These are phyloP conservation scores for Myrica gale DNA, from an alignment of 306 rosid species.

Conservation along the genomic window DNA sequence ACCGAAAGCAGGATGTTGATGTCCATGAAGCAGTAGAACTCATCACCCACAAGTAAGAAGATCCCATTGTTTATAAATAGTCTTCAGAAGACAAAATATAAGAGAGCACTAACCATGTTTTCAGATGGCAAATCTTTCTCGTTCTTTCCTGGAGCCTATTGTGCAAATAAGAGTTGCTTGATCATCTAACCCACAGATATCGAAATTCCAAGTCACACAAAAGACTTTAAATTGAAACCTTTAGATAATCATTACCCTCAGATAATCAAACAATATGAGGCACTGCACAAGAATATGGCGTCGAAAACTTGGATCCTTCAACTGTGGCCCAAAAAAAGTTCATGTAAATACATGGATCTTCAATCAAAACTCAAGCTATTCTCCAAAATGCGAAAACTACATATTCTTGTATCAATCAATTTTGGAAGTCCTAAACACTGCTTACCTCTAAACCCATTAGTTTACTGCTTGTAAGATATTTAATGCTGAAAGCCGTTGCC, in stretches of 20 bases:
- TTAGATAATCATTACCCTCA: conserved; percentile 59
- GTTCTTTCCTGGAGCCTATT: conserved; percentile 85
- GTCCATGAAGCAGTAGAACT: not conserved
- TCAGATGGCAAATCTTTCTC: conserved; percentile 90
- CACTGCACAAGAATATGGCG: conserved; percentile 95
- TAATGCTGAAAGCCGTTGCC: conserved; percentile 83
- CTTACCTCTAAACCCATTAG: conserved; percentile 93
- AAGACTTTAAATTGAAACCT: conserved; percentile 2
- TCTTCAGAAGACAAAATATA: not conserved
- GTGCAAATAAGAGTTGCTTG: conserved; percentile 31
- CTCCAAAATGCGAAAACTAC: conserved; percentile 9
- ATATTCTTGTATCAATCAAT: conserved; percentile 9
- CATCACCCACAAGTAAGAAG: not conserved
- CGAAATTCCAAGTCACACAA: not conserved
- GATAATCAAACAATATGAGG: conserved; percentile 85
- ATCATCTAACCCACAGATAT: conserved; percentile 22
- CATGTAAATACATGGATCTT: not conserved
- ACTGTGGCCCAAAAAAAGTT: conserved; percentile 36
- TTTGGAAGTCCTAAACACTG: conserved; percentile 22
- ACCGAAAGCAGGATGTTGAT: not conserved
- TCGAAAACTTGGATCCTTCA: conserved; percentile 94
- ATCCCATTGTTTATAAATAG: not conserved
- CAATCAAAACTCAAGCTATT: conserved; percentile 26
- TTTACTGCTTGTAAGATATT: conserved; percentile 96
- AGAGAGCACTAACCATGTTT: conserved; percentile 55